Evolutionary conservation across 331 rosid species (phyloP), one percentile per base, ranked within the genome.

Genomic region (Arachis monticola): DNA sequence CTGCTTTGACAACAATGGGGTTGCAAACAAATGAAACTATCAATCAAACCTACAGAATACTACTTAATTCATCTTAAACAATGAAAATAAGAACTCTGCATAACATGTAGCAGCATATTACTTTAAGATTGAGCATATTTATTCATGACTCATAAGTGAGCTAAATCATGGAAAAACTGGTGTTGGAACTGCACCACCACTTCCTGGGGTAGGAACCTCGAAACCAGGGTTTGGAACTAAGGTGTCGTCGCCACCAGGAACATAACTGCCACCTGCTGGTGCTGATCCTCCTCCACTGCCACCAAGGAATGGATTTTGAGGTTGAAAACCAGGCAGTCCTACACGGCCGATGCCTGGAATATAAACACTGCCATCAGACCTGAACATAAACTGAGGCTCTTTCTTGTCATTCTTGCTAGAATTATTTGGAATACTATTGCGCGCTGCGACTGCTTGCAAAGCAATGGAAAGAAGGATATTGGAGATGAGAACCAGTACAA

Each of bases 211-310:
- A 50, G 86, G 90, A 69, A 74, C 81, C 82, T 79, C 88, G 58
- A 60, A 66, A 71, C 88, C 86, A 4, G 88, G 88, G 71, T 83
- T 86, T n/a, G 86, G 90, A 44, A 83, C 77, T 51, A 86, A 83
- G 0, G 81, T 81, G 67, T 78, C 86, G 59, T 81, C 88, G 13
- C 81, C 81, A 5, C 86, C 86, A 7, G 88, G 90, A 77, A 84
- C 77, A 30, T 73, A 61, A 40, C 58, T 48, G n/a, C 2, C 4
- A 14, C 77, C 70, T 1, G 59, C 3, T 1, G 84, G 68, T 56
- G 56, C 78, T 53, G 72, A 5, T 68, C 77, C 77, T 60, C 60
- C 71, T 3, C 66, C 62, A 14, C 81, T 67, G 7, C 78, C 73
- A 10, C 78, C 87, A 5, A 7, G 13, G 45, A 3, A 8, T 55